Evolutionary conservation across 192 early-diverging fungal species (phyloP), one percentile per base, ranked within the genome.

Genomic region (Coemansia sp.): DNA sequence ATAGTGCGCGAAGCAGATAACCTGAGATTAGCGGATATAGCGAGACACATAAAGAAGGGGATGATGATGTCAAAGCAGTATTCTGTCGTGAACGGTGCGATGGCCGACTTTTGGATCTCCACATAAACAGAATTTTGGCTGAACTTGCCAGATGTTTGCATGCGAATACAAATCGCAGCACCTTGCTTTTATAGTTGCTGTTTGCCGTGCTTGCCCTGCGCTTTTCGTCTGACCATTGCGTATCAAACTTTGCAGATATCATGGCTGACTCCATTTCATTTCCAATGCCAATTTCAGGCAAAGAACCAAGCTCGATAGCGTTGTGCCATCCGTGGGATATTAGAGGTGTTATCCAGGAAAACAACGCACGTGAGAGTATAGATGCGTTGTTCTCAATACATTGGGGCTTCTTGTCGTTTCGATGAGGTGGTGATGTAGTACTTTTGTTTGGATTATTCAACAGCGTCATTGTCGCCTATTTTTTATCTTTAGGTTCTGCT

Each of bases 271-370:
- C 65, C 64, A 81, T 51, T 26, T 81, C 78, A 40, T 59, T 64
- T 19, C 73, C 69, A 42, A 74, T 66, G 8, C 78, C 78, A 54
- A 81, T 81, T 32, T 55, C 65, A 19, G 78, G 78, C 43, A 81
- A 49, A 8, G 48, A 49, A 12, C 68, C 74, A 15, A 63, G 52
- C 56, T 81, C 65, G 2, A 73, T 65, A n/a, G 70, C 70, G 16
- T 63, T 65, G 13, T 11, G 61, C 71, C 73, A 76, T n/a, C 78
- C 78, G 48, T 76, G 61, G 13, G n/a, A 39, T 40, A 81, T 62
- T 7, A 81, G 61, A 0, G 78, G 78, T 8, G 78, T 81, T 13
- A 81, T 62, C 78, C 78, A 81, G 48, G 69, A 67, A 26, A 81
- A 81, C 22, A 81, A 72, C 22, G 66, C 11, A 15, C 78, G 73